Conservation (phyloP, 306 rosid species). For the Bauhinia variegata region DNA sequence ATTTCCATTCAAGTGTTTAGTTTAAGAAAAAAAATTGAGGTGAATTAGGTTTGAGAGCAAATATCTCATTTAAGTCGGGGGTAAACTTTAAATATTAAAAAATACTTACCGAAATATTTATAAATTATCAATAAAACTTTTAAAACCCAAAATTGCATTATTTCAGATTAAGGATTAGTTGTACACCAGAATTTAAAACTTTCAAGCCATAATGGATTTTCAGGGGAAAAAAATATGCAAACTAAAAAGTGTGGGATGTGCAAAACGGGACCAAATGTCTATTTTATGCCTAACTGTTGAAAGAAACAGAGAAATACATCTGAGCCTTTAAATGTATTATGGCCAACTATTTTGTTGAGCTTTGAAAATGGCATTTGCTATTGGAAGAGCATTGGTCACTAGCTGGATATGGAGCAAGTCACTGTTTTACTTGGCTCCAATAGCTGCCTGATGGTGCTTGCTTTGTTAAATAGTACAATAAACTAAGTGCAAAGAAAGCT, state of each 20-base stretch:
- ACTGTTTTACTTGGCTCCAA: conserved; percentile 10
- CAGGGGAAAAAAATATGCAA: background rate
- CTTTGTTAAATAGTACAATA: conserved; percentile 32
- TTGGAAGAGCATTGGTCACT: background rate
- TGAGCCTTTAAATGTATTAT: conserved; percentile 25
- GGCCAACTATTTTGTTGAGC: conserved; percentile 12
- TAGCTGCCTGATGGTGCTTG: conserved; percentile 33
- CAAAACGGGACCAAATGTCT: conserved; percentile 31
- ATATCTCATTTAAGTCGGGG: too few species aligned
- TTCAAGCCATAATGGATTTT: background rate
- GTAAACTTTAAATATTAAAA: too few species aligned
- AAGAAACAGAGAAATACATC: conserved; percentile 21
- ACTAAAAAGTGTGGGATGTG: conserved; percentile 26
- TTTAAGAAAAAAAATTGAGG: too few species aligned
- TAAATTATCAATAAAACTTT: too few species aligned
- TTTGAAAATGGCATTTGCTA: background rate
- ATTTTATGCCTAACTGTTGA: conserved; percentile 29
- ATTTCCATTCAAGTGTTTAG: conserved; percentile 17
- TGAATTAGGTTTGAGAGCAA: too few species aligned
- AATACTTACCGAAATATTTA: too few species aligned
- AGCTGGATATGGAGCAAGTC: conserved; percentile 20
- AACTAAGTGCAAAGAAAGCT: conserved; percentile 29
- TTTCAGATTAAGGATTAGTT: background rate
- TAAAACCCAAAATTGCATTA: background rate
- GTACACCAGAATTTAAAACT: background rate